Evolutionary conservation across 2,329 filamentous ascomycete genomes (phyloP).

Genomic region (Drechslera avenae): DNA sequence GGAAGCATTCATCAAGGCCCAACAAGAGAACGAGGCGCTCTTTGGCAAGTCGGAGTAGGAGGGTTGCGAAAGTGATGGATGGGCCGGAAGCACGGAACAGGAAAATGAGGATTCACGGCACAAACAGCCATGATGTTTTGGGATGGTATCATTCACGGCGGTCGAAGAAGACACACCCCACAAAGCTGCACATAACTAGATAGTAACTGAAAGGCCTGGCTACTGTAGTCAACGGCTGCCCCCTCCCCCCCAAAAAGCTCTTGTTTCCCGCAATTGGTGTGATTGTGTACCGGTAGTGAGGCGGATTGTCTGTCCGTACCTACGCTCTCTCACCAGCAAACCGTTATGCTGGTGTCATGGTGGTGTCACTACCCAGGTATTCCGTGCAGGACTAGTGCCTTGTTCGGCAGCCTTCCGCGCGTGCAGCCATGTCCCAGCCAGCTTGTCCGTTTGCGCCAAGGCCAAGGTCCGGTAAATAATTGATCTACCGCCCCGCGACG

Average conservation of each 20-base stretch:
- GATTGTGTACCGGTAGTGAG: neutral
- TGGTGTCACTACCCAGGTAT: neutral
- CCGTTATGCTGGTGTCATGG: neutral
- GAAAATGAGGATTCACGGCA: conserved; percentile 28
- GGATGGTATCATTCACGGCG: conserved; percentile 36
- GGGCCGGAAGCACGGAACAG: conserved; percentile 17
- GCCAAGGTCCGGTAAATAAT: conserved; percentile 12
- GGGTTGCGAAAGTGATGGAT: conserved; percentile 12
- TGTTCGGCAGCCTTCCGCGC: conserved; percentile 8
- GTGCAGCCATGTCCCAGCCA: conserved; percentile 11
- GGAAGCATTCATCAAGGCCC: conserved; percentile 94
- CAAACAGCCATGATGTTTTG: conserved; percentile 36
- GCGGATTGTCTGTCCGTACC: too few relatives aligned
- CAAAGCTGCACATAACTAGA: conserved; percentile 44
- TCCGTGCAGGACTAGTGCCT: neutral
- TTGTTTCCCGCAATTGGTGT: neutral
- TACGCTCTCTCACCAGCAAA: neutral
- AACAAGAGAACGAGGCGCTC: conserved; percentile 91
- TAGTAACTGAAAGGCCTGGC: conserved; percentile 41
- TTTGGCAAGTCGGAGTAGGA: conserved; percentile 63
- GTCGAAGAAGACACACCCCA: conserved; percentile 35
- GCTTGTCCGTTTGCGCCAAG: conserved; percentile 23
- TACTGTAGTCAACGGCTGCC: conserved; percentile 26
- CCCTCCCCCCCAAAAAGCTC: conserved; percentile 17
- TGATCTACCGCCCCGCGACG: conserved; percentile 17